These are phyloP conservation scores for Fusarium sp. DNA, from an alignment of 2,329 filamentous ascomycete species.

Conservation along the genomic window DNA sequence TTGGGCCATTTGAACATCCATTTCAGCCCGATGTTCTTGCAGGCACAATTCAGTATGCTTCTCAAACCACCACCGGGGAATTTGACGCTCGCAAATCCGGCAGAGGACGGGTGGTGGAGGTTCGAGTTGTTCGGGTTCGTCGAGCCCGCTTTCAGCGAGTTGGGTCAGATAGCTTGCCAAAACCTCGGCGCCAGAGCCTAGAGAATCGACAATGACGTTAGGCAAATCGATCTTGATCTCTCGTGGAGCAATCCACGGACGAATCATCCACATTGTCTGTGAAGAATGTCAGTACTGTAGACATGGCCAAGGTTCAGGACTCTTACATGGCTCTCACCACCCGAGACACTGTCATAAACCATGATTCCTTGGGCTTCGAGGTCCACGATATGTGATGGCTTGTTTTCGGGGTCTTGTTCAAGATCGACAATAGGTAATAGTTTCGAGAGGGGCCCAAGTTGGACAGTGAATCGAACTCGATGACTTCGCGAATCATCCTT, in stretches of 20 bases:
- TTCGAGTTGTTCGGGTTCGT: conserved; percentile 79
- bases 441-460: conserved; percentile 75
- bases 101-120: conserved; percentile 91
- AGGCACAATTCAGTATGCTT: conserved; percentile 97
- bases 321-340: conserved; percentile 89
- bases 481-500: conserved; percentile 93
- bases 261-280: conserved; percentile 99
- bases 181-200: conserved; percentile 94
- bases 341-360: conserved; percentile 90
- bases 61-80: conserved; percentile 99
- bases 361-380: conserved; percentile 98
- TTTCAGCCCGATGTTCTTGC: conserved; percentile 95
- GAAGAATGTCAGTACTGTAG: conserved; percentile 45
- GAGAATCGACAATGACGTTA: conserved; percentile 85
- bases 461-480: conserved; percentile 83
- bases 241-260: conserved; percentile 85
- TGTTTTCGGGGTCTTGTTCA: conserved; percentile 54
- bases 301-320: neutral
- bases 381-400: conserved; percentile 66
- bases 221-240: conserved; percentile 98
- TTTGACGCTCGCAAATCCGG: conserved; percentile 96
- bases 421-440: conserved; percentile 62
- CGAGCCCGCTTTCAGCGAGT: conserved; percentile 83
- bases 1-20: conserved; percentile 97
- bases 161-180: conserved; percentile 92